Conservation (phyloP, 306 rosid genomes). For the Trichosanthes truncata region DNA sequence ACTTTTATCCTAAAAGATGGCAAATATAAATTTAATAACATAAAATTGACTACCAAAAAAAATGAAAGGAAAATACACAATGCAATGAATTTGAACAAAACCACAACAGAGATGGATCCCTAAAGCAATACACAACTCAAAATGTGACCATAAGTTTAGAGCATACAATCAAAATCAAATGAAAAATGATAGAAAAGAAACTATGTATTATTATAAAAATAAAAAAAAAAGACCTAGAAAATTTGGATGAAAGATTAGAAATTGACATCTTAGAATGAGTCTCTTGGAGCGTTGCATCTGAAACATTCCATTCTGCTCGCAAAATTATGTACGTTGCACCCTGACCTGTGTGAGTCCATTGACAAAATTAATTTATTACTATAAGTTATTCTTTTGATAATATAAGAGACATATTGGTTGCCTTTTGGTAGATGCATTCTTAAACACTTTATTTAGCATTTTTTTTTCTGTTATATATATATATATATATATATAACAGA, state of each 20-base stretch:
- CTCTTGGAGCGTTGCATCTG: conserved; percentile 95
- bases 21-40: neutral
- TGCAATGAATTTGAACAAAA: neutral
- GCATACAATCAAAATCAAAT: neutral
- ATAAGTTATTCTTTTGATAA: neutral
- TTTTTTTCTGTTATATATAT: no score
- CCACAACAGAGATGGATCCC: no score
- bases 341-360: conserved; percentile 46
- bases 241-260: conserved; percentile 1
- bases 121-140: neutral
- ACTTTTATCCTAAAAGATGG: neutral
- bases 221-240: conserved; percentile 15
- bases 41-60: neutral
- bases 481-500: no score
- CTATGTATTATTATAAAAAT: neutral
- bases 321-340: conserved; percentile 94
- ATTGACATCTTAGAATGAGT: conserved; percentile 34
- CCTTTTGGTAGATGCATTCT: neutral
- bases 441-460: no score
- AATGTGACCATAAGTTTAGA: neutral
- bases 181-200: neutral
- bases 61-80: neutral
- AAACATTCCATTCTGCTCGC: conserved; percentile 96
- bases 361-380: neutral
- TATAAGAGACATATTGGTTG: neutral